phyloP scores from a whole-genome alignment of 225 moss, liverwort and hornwort species.

The Pleurozium schreberi region DNA sequence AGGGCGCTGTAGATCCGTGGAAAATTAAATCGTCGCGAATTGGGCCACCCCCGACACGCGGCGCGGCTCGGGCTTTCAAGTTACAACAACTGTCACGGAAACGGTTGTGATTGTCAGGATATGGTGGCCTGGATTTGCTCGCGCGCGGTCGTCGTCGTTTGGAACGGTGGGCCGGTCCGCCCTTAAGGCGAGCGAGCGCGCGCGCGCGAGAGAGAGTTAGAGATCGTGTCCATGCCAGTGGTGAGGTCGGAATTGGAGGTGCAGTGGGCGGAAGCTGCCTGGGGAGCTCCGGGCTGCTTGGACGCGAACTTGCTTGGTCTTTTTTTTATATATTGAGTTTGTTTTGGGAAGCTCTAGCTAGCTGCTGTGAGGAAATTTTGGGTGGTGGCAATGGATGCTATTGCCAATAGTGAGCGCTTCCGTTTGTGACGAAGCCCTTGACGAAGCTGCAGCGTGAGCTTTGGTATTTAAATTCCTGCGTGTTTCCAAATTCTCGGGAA shows the following conservation, averaged over 20 bases:
- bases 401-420: background rate
- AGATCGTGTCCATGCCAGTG: background rate
- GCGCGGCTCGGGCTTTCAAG: background rate
- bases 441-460: background rate
- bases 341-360: background rate
- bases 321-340: background rate
- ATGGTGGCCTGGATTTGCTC: background rate
- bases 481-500: background rate
- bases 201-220: background rate
- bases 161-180: background rate
- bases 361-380: background rate
- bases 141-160: background rate
- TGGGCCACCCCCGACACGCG: background rate
- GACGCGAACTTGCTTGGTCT: background rate
- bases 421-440: background rate
- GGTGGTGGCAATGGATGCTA: background rate
- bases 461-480: background rate
- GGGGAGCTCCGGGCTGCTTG: background rate
- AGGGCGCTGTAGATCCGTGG: slow-evolving; percentile 5
- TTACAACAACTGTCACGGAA: background rate
- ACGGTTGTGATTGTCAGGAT: slow-evolving; percentile 8
- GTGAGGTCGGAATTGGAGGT: background rate
- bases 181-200: background rate
- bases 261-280: background rate
- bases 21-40: background rate